Conservation (phyloP, 768 basidiomycete genomes). For the Omphalotus guepiniiformis region DNA sequence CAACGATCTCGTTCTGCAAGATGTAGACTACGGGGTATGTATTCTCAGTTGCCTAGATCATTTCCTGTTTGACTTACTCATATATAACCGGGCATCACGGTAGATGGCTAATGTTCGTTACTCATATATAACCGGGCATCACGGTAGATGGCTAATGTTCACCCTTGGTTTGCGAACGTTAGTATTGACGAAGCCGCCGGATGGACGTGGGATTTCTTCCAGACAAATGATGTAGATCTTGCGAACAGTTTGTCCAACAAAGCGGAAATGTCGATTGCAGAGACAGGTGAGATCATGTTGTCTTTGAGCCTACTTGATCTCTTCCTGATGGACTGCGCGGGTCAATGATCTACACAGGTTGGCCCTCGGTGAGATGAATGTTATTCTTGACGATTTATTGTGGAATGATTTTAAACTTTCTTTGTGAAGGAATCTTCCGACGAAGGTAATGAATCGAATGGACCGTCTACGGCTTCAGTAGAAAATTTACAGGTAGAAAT, state of each 20-base stretch:
- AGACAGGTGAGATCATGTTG: conserved; percentile 47
- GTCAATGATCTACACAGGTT: conserved; percentile 34
- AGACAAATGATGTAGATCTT: conserved; percentile 49
- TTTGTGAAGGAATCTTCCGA: conserved; percentile 53
- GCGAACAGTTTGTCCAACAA: conserved; percentile 58
- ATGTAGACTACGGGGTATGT: conserved; percentile 68
- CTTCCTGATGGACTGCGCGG: not conserved
- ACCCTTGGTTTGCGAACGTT: conserved; percentile 88
- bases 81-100: no score
- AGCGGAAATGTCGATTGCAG: conserved; percentile 86
- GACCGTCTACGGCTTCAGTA: conserved; percentile 58
- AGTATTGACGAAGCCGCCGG: conserved; percentile 60
- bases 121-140: not conserved
- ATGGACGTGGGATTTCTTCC: conserved; percentile 84
- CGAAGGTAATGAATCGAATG: conserved; percentile 54
- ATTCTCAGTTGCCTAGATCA: no score
- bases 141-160: conserved; percentile 72
- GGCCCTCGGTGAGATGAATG: conserved; percentile 67
- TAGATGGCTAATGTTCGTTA: conserved; percentile 74
- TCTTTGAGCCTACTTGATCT: not conserved
- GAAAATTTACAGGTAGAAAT: conserved; percentile 51
- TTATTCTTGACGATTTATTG: not conserved
- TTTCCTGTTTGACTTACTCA: not conserved
- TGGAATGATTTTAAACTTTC: not conserved
- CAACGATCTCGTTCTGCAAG: conserved; percentile 59